Evolutionary conservation across 306 rosid species (phyloP), one percentile per base, ranked within the genome.

Genomic region (Pterocarpus santalinus): DNA sequence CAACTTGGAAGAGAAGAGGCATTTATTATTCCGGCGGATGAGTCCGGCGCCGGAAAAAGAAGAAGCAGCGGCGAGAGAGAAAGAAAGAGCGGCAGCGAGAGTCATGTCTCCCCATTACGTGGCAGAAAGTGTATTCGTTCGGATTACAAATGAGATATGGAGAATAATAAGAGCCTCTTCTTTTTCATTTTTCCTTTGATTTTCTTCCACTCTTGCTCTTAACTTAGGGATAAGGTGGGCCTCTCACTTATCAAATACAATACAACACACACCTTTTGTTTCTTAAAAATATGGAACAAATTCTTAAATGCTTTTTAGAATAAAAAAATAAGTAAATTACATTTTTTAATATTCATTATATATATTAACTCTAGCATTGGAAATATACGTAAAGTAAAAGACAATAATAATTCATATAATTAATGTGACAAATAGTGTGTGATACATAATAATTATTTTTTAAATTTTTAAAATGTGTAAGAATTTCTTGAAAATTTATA

Each of bases 31-130:
- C 11, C 11, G 47, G 47, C 49, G 76, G 84, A 65, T 69, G 70
- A 61, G 66, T 73, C 63, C 30, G 84, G 77, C 35, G 11, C 86
- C 15, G 64, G 82, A 36, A 5, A 64, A 58, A n/a, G 75, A 69
- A 1, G 65, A 67, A 17, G 82, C 68, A 77, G 84, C 66, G 74
- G 87, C 86, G 11, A 88, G 80, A 83, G 90, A 82, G 83, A 75
- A 80, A 84, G 90, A 90, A 87, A 86, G 72, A 53, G 89, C 79
- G 84, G 88, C 70, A 84, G 85, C 83, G 72, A 92, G 72, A 86
- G 86, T 87, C 97, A 94, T 94, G 84, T 89, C 91, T 89, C 83
- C 85, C 91, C 92, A 87, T 87, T 71, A 83, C 84, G 89, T 63
- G 76, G 76, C 62, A 22, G 17, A 69, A 44, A 53, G 70, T 47